phyloP scores from a whole-genome alignment of 352 stramenopile genomes.

The Phytophthora niederhauseri region DNA sequence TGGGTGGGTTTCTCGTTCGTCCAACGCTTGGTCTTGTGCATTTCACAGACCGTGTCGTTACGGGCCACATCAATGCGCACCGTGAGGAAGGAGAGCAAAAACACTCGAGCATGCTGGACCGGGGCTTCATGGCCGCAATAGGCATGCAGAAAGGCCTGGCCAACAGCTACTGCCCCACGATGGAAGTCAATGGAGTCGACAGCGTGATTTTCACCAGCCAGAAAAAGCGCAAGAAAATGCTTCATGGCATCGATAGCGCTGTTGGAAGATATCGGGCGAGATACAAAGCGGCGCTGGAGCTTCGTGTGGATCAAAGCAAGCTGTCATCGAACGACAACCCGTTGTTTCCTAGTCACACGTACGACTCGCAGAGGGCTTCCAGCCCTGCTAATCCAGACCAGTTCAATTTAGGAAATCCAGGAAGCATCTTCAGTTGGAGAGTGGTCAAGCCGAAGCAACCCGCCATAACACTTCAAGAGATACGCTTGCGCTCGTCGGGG shows the following conservation, averaged over 20 bases:
- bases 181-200: constrained; percentile 16
- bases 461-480: neutral
- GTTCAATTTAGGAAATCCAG: no score
- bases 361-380: neutral
- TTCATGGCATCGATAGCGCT: constrained; percentile 3
- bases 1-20: constrained; percentile 29
- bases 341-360: constrained; percentile 1
- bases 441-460: neutral
- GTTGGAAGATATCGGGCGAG: constrained; percentile 6
- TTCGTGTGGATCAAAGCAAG: constrained; percentile 8
- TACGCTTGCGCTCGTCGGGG: constrained; percentile 4
- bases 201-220: constrained; percentile 23
- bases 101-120: constrained; percentile 24
- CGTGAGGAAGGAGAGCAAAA: constrained; percentile 37
- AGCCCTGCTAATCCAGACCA: neutral
- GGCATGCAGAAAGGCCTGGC: constrained; percentile 24
- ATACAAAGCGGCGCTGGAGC: constrained; percentile 14
- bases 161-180: constrained; percentile 10
- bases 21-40: constrained; percentile 38
- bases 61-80: constrained; percentile 40
- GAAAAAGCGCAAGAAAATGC: constrained; percentile 22
- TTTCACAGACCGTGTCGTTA: constrained; percentile 41
- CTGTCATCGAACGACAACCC: neutral
- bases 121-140: constrained; percentile 24
- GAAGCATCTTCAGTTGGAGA: neutral